Evolutionary conservation across 345 rosid species (phyloP).

Genomic region (Sisymbrium irio): DNA sequence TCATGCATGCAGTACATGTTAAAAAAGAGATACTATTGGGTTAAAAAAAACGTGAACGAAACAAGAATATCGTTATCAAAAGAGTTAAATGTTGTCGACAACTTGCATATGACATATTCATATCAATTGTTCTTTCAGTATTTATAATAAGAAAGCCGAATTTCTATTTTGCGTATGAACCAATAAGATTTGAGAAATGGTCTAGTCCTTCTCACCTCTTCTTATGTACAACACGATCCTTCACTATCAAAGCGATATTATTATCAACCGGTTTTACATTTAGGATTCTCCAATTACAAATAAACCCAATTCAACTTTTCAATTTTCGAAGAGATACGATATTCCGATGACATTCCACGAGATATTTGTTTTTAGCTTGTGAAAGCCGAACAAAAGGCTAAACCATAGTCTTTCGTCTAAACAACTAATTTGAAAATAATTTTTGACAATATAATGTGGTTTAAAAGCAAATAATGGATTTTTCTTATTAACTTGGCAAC

Average conservation of each 20-base stretch:
- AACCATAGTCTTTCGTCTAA: background rate
- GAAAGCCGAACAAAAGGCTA: slow-evolving; percentile 2
- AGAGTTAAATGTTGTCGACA: slow-evolving; percentile 33
- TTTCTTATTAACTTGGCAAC: background rate
- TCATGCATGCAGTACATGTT: background rate
- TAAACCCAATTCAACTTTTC: background rate
- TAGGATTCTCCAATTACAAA: background rate
- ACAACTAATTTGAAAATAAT: too few species aligned
- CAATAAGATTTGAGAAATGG: slow-evolving; percentile 27
- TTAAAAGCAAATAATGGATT: too few species aligned
- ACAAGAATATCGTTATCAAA: slow-evolving; percentile 29
- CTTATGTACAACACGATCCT: background rate
- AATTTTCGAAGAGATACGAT: background rate
- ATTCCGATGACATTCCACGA: background rate
- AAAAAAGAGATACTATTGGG: background rate
- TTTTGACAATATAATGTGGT: too few species aligned
- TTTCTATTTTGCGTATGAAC: slow-evolving; percentile 20
- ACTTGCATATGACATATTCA: slow-evolving; percentile 29
- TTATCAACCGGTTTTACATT: slow-evolving; percentile 6
- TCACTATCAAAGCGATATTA: slow-evolving; percentile 25
- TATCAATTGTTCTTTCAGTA: slow-evolving; percentile 26
- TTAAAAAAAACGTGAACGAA: background rate
- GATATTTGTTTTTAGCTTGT: background rate
- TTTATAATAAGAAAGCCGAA: slow-evolving; percentile 15
- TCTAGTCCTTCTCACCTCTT: slow-evolving; percentile 31